Percentiles rank a stretch among this genome's conserved stretches.
Conservation (phyloP, 2,329 filamentous ascomycete species). For the Aspergillus costaricaensis region DNA sequence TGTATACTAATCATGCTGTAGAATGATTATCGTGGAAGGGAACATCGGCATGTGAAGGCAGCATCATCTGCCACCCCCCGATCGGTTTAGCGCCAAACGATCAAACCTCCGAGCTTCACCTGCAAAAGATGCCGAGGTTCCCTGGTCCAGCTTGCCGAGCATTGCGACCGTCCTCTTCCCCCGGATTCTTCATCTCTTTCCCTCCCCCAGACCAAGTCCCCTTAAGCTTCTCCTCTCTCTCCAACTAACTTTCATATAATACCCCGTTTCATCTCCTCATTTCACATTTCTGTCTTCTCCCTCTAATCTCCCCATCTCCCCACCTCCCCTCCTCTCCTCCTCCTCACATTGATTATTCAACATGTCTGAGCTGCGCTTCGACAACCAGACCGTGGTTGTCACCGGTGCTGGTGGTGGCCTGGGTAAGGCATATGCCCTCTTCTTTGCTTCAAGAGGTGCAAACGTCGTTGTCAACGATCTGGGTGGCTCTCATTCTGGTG, state of each 20-base stretch:
- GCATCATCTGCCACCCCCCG: slow-evolving; percentile 29
- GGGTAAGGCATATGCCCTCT: slow-evolving; percentile 79
- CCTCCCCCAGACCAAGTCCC: slow-evolving; percentile 25
- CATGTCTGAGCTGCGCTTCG: slow-evolving; percentile 77
- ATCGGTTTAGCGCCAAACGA: slow-evolving; percentile 18
- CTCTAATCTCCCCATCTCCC: slow-evolving; percentile 13
- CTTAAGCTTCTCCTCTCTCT: slow-evolving; percentile 13
- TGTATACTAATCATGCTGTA: too few species aligned
- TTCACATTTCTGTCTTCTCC: slow-evolving; percentile 16
- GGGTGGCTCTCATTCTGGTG: slow-evolving; percentile 88
- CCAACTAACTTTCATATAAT: slow-evolving; percentile 8
- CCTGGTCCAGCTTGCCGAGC: slow-evolving; percentile 32
- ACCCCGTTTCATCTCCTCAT: slow-evolving; percentile 3
- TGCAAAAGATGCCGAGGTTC: slow-evolving; percentile 37
- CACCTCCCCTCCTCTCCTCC: slow-evolving; percentile 10
- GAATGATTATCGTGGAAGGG: background rate
- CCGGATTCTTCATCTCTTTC: slow-evolving; percentile 23
- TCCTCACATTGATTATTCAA: slow-evolving; percentile 14
- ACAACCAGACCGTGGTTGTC: slow-evolving; percentile 85
- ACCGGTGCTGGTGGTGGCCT: slow-evolving; percentile 83
- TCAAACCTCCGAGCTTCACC: slow-evolving; percentile 23
- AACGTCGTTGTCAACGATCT: slow-evolving; percentile 97
- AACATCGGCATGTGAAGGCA: slow-evolving; percentile 38
- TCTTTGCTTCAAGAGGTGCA: slow-evolving; percentile 89
- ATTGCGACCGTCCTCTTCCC: slow-evolving; percentile 23